Evolutionary conservation across 2,329 filamentous ascomycete species (phyloP).

Genomic region (Apiospora marii): DNA sequence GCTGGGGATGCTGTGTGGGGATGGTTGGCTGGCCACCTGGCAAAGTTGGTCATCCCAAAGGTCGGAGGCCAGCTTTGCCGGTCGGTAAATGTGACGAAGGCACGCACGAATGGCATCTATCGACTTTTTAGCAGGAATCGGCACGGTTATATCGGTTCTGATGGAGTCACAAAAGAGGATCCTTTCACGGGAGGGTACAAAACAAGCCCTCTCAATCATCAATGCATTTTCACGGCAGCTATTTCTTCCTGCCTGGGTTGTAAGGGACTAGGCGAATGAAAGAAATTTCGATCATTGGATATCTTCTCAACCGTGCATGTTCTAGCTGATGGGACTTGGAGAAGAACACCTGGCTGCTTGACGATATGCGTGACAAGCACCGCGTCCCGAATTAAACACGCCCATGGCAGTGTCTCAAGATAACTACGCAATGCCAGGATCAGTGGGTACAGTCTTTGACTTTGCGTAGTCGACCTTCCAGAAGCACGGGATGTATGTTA

Average conservation of each 20-base stretch:
- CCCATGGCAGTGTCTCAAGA: background rate
- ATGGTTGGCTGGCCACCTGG: conserved; percentile 25
- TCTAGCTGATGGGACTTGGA: background rate
- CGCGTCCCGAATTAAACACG: background rate
- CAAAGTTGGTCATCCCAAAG: conserved; percentile 21
- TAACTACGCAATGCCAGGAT: background rate
- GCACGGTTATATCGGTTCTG: conserved; percentile 19
- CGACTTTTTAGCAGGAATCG: conserved; percentile 21
- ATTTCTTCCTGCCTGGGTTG: conserved; percentile 53
- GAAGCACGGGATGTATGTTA: background rate
- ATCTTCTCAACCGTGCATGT: background rate
- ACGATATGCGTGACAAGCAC: background rate
- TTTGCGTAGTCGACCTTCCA: background rate
- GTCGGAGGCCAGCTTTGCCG: conserved; percentile 4
- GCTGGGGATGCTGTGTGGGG: conserved; percentile 31
- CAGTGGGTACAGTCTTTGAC: background rate
- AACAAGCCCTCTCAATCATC: conserved; percentile 47
- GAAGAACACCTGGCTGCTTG: background rate
- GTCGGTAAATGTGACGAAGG: conserved; percentile 28
- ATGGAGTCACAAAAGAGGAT: conserved; percentile 46
- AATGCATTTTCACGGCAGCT: conserved; percentile 59
- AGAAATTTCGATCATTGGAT: conserved; percentile 11
- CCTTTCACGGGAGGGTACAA: conserved; percentile 31
- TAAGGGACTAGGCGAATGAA: conserved; percentile 62
- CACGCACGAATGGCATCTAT: conserved; percentile 21